Conservation (phyloP, 2,329 filamentous ascomycete genomes). For the Neopestalotiopsis rosae region DNA sequence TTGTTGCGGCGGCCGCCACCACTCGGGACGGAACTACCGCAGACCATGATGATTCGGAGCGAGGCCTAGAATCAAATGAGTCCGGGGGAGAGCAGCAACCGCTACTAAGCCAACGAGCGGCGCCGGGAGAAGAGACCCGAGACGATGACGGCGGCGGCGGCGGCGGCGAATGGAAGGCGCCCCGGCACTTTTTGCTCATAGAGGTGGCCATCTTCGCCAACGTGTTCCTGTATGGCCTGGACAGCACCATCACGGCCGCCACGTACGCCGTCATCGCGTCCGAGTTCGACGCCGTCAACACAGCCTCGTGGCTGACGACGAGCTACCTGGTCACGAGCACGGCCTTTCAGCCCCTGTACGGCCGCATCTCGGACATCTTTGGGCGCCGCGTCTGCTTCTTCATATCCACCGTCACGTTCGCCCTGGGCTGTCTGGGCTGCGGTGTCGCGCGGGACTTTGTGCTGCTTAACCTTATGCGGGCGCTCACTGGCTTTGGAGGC, state of each 20-base stretch:
- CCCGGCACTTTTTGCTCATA: conserved; percentile 61
- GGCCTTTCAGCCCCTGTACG: conserved; percentile 22
- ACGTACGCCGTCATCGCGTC: conserved; percentile 77
- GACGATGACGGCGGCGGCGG: neutral
- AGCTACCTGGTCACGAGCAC: conserved; percentile 69
- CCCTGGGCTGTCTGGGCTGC: conserved; percentile 68
- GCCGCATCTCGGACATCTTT: conserved; percentile 46
- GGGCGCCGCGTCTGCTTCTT: conserved; percentile 69
- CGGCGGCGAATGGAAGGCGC: conserved; percentile 49
- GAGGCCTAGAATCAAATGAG: neutral
- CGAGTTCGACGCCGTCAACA: conserved; percentile 74
- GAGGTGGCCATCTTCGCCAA: conserved; percentile 68
- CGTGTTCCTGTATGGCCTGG: conserved; percentile 71
- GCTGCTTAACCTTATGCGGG: conserved; percentile 67
- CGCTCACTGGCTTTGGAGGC: conserved; percentile 71
- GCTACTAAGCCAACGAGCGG: conserved; percentile 16
- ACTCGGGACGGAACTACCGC: neutral
- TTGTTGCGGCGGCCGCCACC: neutral
- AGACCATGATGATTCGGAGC: neutral
- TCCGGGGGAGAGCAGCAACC: conserved; percentile 22
- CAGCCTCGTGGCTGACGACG: conserved; percentile 77
- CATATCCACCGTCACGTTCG: conserved; percentile 66
- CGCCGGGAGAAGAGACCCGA: conserved; percentile 24
- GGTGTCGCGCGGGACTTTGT: conserved; percentile 63
- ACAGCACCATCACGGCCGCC: conserved; percentile 75